Evolutionary conservation across 305 asterid species (phyloP), one percentile per base, ranked within the genome.

Genomic region (Plantago coronopus): DNA sequence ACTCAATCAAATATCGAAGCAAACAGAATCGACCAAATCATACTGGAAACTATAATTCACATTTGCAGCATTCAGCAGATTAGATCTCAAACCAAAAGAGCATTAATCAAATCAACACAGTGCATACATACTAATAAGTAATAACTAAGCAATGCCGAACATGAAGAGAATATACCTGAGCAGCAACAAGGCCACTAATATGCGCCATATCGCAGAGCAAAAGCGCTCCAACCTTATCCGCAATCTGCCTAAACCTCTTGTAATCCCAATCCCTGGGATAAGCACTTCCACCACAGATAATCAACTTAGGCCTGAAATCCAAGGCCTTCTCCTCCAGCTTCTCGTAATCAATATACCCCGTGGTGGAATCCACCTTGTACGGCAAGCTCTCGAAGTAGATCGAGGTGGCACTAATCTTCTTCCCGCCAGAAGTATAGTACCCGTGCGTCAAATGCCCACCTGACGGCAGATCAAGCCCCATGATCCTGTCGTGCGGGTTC

Each of bases 241-340:
- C 94, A 59, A 89, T 77, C 65, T 78, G 86, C 58, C 89, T 79
- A 61, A 89, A 89, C 72, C 81, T 87, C 19, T 80, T 80, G 69
- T 89, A 87, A 69, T 89, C 95, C 97, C 89, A 87, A 67, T 89
- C 97, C 45, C 95, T 78, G 16, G 96, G 96, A 77, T 86, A 89
- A 0, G 94, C 85, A 72, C 95, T 89, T 51, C 95, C 96, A 62
- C 96, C 96, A 72, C 96, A 89, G 56, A 89, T 89, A 71, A 89
- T 83, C 49, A 86, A 74, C 80, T 82, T 89, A 13, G 97, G 97
- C 48, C 94, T 88, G 71, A 76, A 89, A 75, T 89, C 97, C 56
- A 84, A 77, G 1, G 91, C 95, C 74, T 76, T 76, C 77, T 86
- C 95, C 78, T 84, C 97, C 34, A 89, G 81, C 87, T 84, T 84